Base-by-base conservation (phyloP, 129 eudicot species). In the Mikania micrantha region DNA sequence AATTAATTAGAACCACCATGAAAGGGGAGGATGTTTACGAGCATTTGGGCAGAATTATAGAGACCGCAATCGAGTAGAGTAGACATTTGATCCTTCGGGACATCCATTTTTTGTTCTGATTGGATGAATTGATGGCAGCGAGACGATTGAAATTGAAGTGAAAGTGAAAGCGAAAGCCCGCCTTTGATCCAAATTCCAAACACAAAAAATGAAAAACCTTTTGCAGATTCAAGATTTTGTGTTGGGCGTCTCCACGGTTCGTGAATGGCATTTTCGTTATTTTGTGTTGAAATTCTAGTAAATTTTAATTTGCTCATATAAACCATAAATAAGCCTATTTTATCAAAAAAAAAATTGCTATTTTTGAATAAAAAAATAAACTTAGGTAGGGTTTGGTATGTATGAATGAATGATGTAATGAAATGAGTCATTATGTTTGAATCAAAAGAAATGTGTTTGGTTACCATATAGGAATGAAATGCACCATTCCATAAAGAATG, bases 61-160 rank as follows among this genome's bases (percentile, higher is more conserved):
- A 92, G 91, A 67, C 98, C 98, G 34, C 85, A 82, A 64, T 92
- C 98, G 34, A 92, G 84, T 4, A 92, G 87, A 9, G 83, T 79
- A 17, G 86, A 52, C 68, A 92, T 71, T 63, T 92, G 95, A 78
- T 92, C 98, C 52, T 80, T 92, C 4, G 95, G 89, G 0, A 80
- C 80, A 32, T 92, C 95, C 95, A 86, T 91, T 61, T 10, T 32
- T 60, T 48, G 31, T 5, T 67, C 27, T 39, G 79, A 66, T 40
- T 48, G 50, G 8, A n/a, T 4, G n/a, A n/a, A n/a, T n/a, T n/a
- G 70, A n/a, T 64, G 38, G 1, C 2, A 72, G 9, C 24, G 40
- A 21, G 11, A 9, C 4, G 35, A 11, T 19, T 31, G 59, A 65
- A 74, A 57, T 6, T 48, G 8, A 47, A 48, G 32, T 66, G n/a